Base-by-base conservation (phyloP, 768 basidiomycete genomes). In the Kwoniella shandongensis region DNA sequence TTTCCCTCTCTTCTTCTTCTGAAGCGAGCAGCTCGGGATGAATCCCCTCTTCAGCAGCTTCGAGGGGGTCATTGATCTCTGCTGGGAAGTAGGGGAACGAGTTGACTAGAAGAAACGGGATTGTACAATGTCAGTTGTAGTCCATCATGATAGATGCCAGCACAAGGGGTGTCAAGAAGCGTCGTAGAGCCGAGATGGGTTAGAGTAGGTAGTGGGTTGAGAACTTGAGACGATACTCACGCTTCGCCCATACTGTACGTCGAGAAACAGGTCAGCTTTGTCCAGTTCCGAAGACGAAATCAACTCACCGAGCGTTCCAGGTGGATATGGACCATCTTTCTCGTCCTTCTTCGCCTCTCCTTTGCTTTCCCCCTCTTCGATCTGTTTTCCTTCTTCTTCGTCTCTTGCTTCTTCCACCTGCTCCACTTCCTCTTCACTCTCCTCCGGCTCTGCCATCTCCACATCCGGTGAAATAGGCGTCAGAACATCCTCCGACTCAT, bases 41-140 rank as follows among this genome's bases (percentile, higher is more conserved):
- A n/a, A 91, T 81, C 0, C 72, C 73, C 1, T 50, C 49, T 30
- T 79, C 74, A 44, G 86, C 83, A 38, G 85, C 83, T 8, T 82
- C 81, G 23, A 85, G 84, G 49, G 81, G 86, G 15, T 92, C 82
- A 8, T 88, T 58, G 48, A 75, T 47, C 40, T 65, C 84, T 8
- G 86, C 91, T 38, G 91, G 89, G 86, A 88, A 94, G 85, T 86
- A 93, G 1, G 91, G 91, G 66, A 80, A 92, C 0, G 85, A 82
- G 32, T 79, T 47, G 44, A 48, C 45, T 63, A 6, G 35, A 32
- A 23, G 12, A 23, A 12, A 44, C 20, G 12, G 58, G 25, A 18
- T 22, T 13, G 44, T 18, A 44, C n/a, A 29, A 17, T n/a, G 27
- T 32, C 8, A 22, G 30, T 38, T 13, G n/a, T 38, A 17, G 18